phyloP scores from a whole-genome alignment of 1,284 basidiomycete genomes.

The Kwoniella shivajii region DNA sequence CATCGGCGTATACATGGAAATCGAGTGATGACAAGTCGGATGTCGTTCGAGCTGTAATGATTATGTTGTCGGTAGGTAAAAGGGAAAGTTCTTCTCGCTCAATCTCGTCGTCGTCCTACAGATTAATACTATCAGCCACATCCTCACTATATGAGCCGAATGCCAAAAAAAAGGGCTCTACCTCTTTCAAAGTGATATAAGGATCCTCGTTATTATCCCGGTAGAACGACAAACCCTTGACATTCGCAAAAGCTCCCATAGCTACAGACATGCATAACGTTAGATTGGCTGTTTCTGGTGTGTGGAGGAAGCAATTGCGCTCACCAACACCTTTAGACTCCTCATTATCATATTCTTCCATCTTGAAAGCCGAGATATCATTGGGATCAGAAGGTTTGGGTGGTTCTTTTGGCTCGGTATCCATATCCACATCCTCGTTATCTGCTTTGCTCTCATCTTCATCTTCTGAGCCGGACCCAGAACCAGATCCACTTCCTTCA shows the following conservation, averaged over 20 bases:
- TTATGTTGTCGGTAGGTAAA: constrained; percentile 84
- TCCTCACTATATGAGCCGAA: too few species aligned
- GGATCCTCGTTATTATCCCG: constrained; percentile 92
- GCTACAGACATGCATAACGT: constrained; percentile 55
- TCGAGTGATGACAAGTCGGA: constrained; percentile 96
- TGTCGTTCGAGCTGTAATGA: constrained; percentile 93
- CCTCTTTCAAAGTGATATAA: constrained; percentile 94
- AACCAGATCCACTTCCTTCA: constrained; percentile 26
- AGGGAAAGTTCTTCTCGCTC: constrained; percentile 92
- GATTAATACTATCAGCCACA: background rate
- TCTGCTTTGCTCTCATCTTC: constrained; percentile 53
- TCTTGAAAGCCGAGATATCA: constrained; percentile 85
- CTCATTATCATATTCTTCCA: constrained; percentile 94
- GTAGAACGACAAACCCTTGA: constrained; percentile 92
- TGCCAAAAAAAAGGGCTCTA: too few species aligned
- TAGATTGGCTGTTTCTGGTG: background rate
- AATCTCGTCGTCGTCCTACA: constrained; percentile 68
- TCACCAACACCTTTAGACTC: constrained; percentile 63
- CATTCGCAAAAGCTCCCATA: constrained; percentile 89
- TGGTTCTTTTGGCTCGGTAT: constrained; percentile 44
- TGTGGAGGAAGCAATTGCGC: constrained; percentile 21
- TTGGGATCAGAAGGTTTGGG: constrained; percentile 60
- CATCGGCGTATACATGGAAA: constrained; percentile 91
- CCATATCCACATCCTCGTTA: constrained; percentile 60
- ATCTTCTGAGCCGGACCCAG: constrained; percentile 37